Conservation (phyloP, 208 protist species). For the Entamoeba moshkovskii region DNA sequence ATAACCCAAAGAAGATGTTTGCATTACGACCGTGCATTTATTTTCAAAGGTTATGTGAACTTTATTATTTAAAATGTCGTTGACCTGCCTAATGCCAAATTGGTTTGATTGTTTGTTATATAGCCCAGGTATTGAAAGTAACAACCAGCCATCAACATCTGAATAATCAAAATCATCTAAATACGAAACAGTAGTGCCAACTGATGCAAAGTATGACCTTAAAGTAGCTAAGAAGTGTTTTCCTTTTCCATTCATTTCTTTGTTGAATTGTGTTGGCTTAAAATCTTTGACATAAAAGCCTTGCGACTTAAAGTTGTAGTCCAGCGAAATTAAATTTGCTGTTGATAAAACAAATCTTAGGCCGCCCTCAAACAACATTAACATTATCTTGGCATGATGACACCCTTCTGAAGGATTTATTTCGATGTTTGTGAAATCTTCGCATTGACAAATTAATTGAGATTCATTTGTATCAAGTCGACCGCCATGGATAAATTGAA, state of each 20-base stretch:
- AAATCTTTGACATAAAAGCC: not conserved
- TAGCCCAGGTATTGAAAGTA: not conserved
- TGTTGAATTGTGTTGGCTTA: not conserved
- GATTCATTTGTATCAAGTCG: not conserved
- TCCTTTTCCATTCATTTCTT: not conserved
- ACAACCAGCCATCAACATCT: not conserved
- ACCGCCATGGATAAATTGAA: not conserved
- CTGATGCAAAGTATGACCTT: not conserved
- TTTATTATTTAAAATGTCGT: not conserved
- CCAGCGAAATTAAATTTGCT: not conserved
- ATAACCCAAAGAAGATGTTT: not conserved
- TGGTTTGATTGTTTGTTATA: not conserved
- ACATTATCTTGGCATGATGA: not conserved
- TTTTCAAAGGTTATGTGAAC: not conserved
- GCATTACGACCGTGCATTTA: not conserved
- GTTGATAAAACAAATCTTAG: not conserved
- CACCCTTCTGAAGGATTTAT: not conserved
- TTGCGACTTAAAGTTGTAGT: not conserved
- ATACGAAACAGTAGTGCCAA: not conserved
- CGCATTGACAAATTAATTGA: not conserved
- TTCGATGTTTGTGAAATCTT: not conserved
- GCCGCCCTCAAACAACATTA: not conserved
- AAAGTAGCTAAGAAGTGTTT: not conserved
- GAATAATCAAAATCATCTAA: not conserved
- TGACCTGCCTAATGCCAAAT: not conserved